Base-by-base conservation (phyloP, 1,139 yeast genomes). In the Geotrichum cucujoidarum region DNA sequence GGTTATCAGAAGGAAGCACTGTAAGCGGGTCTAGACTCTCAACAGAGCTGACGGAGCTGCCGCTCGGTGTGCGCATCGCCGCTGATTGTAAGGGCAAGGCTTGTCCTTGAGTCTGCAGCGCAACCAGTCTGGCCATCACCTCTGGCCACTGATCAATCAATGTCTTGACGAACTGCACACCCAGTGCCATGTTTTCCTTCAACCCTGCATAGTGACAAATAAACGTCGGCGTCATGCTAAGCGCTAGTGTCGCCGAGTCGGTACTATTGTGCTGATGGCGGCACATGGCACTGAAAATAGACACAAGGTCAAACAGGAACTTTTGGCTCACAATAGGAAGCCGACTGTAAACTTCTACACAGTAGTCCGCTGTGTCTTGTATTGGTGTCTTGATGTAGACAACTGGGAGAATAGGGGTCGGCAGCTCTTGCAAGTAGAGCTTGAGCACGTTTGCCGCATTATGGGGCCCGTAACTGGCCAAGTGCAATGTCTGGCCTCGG, bases 401-500 rank as follows among this genome's bases (percentile, higher is more conserved):
- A 17, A 43, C 32, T 13, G 47, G 47, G 11, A 47, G 27, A 13
- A 47, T 43, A 20, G 50, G 50, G 29, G 39, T 39, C 20, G 50
- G 50, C 13, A 47, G 43, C 37, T 43, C 47, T 4, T 40, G 47
- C 3, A 47, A 47, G 30, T 47, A 47, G 3, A 47, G 33, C 35
- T 47, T 47, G 22, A 47, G 29, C 11, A 47, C 20, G 20, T 41
- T 27, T 14, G 45, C 42, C 6, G 47, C 47, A 16, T 43, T 45
- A 21, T 47, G 47, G 20, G 50, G 50, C 45, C 49, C 46, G 27
- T 65, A 67, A 48, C 69, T 72, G 31, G 55, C 57, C 25, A 70
- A 49, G 31, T 64, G 59, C 33, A 70, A 53, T 13, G 57, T 50
- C 48, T 70, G 74, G 48, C 64, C 64, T 24, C 74, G 60, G 45